Conservation (phyloP, 345 rosid species). For the Hibiscus trionum region DNA sequence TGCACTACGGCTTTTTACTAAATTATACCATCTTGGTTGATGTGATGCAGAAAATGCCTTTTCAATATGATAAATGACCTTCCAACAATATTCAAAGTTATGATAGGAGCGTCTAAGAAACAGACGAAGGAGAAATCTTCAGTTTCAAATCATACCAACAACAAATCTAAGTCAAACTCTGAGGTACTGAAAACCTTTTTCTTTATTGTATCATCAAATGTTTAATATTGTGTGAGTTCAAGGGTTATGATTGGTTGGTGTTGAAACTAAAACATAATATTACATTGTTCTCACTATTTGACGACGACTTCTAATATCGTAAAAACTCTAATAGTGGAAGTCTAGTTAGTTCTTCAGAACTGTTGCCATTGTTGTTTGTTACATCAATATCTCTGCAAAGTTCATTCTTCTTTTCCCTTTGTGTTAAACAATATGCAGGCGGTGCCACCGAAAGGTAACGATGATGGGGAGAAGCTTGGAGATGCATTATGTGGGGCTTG, state of each 20-base stretch:
- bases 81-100: too few species aligned
- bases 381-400: too few species aligned
- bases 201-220: not conserved
- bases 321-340: too few species aligned
- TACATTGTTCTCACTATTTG: not conserved
- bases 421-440: too few species aligned
- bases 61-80: constrained; percentile 58
- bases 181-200: constrained; percentile 31
- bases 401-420: too few species aligned
- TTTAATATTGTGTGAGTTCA: not conserved
- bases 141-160: constrained; percentile 23
- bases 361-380: too few species aligned
- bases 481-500: too few species aligned
- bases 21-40: constrained; percentile 1
- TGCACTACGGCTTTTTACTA: not conserved
- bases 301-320: not conserved
- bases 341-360: too few species aligned
- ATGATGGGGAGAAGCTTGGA: too few species aligned
- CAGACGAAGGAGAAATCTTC: too few species aligned
- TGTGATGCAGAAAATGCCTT: constrained; percentile 61
- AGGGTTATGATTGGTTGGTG: not conserved
- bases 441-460: too few species aligned
- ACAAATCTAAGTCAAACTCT: constrained; percentile 63
- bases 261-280: not conserved
- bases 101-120: too few species aligned